phyloP scores from a whole-genome alignment of 805 yeast genomes.

The Metahyphopichia silvanorum region DNA sequence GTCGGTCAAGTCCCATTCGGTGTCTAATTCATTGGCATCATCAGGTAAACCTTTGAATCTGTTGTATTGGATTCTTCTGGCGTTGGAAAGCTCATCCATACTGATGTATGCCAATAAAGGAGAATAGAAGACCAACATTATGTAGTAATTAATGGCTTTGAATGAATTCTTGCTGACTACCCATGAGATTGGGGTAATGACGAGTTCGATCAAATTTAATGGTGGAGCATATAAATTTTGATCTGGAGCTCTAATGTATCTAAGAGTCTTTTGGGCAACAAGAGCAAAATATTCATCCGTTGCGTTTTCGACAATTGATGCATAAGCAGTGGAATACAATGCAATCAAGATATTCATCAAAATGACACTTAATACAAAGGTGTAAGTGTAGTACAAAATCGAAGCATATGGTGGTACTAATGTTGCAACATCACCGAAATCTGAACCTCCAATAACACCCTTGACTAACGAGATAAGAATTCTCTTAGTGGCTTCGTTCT shows the following conservation, averaged over 20 bases:
- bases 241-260: conserved; percentile 87
- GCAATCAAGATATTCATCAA: conserved; percentile 83
- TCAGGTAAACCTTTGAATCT: conserved; percentile 61
- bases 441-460: conserved; percentile 73
- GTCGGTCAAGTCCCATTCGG: conserved; percentile 81
- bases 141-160: conserved; percentile 45
- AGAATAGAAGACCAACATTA: conserved; percentile 65
- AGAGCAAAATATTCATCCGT: conserved; percentile 82
- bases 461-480: conserved; percentile 64
- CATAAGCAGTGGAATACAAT: conserved; percentile 79
- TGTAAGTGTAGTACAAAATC: conserved; percentile 72
- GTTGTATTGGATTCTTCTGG: conserved; percentile 70
- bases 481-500: conserved; percentile 64
- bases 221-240: conserved; percentile 84
- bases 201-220: conserved; percentile 66
- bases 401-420: conserved; percentile 86
- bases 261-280: conserved; percentile 77
- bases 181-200: conserved; percentile 24
- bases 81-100: conserved; percentile 59
- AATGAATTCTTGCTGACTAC: conserved; percentile 32
- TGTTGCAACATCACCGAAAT: conserved; percentile 62
- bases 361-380: conserved; percentile 71
- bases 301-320: conserved; percentile 76
- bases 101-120: conserved; percentile 66
- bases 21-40: conserved; percentile 74